phyloP scores from a whole-genome alignment of 2,329 filamentous ascomycete genomes.

The Microsporum audouinii region DNA sequence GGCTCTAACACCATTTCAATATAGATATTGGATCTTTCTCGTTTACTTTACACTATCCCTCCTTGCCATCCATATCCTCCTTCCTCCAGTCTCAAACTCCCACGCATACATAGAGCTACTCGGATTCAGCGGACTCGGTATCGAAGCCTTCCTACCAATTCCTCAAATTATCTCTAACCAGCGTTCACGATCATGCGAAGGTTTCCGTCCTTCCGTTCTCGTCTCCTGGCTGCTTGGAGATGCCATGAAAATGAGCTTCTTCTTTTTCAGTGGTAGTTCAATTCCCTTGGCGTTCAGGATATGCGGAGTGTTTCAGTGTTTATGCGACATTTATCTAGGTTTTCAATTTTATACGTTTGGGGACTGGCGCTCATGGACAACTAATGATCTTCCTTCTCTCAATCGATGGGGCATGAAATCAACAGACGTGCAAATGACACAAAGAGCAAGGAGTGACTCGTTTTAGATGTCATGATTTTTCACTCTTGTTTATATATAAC shows the following conservation, averaged over 20 bases:
- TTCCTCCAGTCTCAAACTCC: constrained; percentile 38
- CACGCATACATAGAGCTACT: constrained; percentile 34
- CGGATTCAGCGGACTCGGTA: constrained; percentile 36
- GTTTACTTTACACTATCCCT: constrained; percentile 42
- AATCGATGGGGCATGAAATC: constrained; percentile 15
- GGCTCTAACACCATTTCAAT: background rate
- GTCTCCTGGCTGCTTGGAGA: constrained; percentile 40
- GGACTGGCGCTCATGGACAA: constrained; percentile 6
- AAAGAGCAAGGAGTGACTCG: background rate
- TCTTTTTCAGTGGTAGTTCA: constrained; percentile 34
- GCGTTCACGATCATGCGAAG: constrained; percentile 37
- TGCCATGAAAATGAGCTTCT: constrained; percentile 41
- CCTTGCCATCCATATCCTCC: constrained; percentile 42
- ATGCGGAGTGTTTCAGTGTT: constrained; percentile 40
- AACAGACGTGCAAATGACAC: constrained; percentile 10
- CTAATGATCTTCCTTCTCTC: background rate
- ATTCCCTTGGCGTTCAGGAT: constrained; percentile 40
- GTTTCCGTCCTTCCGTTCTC: constrained; percentile 39
- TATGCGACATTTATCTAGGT: constrained; percentile 38
- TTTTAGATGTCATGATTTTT: background rate
- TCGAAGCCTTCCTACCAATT: constrained; percentile 38
- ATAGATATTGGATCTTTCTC: constrained; percentile 48
- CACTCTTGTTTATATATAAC: background rate
- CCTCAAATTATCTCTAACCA: constrained; percentile 40
- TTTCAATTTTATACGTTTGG: constrained; percentile 39